Percentiles rank a stretch among this genome's conserved stretches.
Conservation (phyloP, 2,329 filamentous ascomycete genomes). For the Colletotrichum lentis region DNA sequence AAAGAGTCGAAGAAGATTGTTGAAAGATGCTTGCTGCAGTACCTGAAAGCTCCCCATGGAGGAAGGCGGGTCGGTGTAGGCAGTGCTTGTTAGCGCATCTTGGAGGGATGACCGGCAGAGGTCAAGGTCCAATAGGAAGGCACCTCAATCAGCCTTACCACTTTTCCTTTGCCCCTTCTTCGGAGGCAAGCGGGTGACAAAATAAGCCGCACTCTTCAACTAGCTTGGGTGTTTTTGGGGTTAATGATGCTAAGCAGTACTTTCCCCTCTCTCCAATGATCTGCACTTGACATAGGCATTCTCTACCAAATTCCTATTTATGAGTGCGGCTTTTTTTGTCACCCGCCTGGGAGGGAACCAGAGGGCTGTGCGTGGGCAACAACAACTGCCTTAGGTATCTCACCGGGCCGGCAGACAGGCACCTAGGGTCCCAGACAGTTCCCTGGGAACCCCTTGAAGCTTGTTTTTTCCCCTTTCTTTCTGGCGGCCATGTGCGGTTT, state of each 20-base stretch:
- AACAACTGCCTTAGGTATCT: background rate
- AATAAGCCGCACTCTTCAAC: too few relatives aligned
- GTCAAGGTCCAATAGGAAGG: background rate
- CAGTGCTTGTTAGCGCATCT: background rate
- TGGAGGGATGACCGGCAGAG: background rate
- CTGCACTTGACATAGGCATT: too few relatives aligned
- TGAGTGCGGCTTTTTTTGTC: too few relatives aligned
- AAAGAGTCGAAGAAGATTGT: background rate
- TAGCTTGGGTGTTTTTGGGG: too few relatives aligned
- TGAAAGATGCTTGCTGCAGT: background rate
- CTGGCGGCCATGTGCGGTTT: background rate
- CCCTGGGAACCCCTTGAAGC: constrained; percentile 8
- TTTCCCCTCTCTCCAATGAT: too few relatives aligned
- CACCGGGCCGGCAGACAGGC: constrained; percentile 3
- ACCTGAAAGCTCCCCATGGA: background rate
- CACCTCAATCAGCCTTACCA: constrained; percentile 11
- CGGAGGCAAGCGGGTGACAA: too few relatives aligned
- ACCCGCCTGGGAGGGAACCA: constrained; percentile 23
- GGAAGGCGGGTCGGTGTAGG: background rate
- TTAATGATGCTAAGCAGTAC: too few relatives aligned
- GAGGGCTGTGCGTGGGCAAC: too few relatives aligned
- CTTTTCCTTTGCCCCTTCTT: background rate
- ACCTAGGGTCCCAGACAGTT: background rate
- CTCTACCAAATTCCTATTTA: too few relatives aligned
- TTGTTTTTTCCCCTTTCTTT: constrained; percentile 1